Evolutionary conservation across 164 flowering plant genomes (phyloP).

Genomic region (Protea cynaroides): DNA sequence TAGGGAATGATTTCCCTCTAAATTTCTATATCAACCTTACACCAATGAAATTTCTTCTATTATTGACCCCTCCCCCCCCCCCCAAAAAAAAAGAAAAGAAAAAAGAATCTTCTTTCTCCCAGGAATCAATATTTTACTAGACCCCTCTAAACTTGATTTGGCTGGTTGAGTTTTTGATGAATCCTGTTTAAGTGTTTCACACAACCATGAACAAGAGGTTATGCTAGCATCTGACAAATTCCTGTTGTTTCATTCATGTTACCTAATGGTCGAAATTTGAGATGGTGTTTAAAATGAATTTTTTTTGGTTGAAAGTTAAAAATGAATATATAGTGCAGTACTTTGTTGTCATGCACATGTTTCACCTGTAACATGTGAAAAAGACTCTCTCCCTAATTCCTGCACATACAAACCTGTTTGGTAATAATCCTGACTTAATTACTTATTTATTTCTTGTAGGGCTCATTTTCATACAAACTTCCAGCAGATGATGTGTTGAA

Average conservation of each 20-base stretch:
- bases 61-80: too few relatives aligned
- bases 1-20: too few relatives aligned
- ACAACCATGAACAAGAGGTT: neutral
- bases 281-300: too few relatives aligned
- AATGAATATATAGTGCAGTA: neutral
- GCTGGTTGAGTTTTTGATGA: too few relatives aligned
- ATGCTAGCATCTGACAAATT: neutral
- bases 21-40: too few relatives aligned
- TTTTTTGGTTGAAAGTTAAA: too few relatives aligned
- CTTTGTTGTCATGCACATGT: neutral
- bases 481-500: constrained; percentile 60
- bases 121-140: too few relatives aligned
- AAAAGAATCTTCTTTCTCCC: too few relatives aligned
- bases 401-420: neutral
- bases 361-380: neutral
- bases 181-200: too few relatives aligned
- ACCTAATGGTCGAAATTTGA: neutral
- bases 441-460: constrained; percentile 35
- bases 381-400: neutral
- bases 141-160: too few relatives aligned
- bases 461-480: constrained; percentile 67
- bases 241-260: neutral
- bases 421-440: neutral
- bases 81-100: too few relatives aligned
- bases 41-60: too few relatives aligned